Base-by-base conservation (phyloP, 2,329 filamentous ascomycete species). In the Pseudogymnoascus sp. region DNA sequence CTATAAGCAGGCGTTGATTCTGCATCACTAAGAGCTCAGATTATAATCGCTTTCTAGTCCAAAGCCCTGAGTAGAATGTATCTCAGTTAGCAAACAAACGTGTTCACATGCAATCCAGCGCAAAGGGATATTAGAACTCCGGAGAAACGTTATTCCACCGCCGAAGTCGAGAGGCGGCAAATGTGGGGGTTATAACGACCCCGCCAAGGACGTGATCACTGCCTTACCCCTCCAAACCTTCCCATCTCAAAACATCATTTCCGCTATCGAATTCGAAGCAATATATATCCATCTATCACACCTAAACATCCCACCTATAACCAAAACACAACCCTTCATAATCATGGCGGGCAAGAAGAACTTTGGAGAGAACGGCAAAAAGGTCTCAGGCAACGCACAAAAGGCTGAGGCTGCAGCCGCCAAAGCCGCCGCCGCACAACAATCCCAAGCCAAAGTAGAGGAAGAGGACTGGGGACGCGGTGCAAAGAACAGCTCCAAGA, bases 331-430 rank as follows among this genome's bases (percentile, higher is more conserved):
- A 31, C 12, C 14, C 6, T 12, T 28, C 16, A 28, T 41, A 61
- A 79, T 68, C 67, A 93, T 93, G 89, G 88, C 81, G 28, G 84
- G 82, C 70, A 91, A 90, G 77, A 93, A 90, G 76, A 84, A 81
- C 72, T 76, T 69, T 78, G 84, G 79, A 62, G 92, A 96, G 67
- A 91, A 89, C 78, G 89, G 83, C 75, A 98, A 96, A 79, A 98
- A 98, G 81, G 91, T 79, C 2, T 85, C 88, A 7, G 95, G 93
- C 67, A 91, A 97, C 76, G 92, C 93, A 66, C 85, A 91, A 78
- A 98, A 99, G 82, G 92, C 92, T 66, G 92, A 97, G 59, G 88
- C 86, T 2, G 93, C 92, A 1, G 89, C 90, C 7, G 78, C 83
- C 63, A 98, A 98, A 78, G 82, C 87, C 64, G 90, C 91, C 0